phyloP scores from a whole-genome alignment of 2,329 filamentous ascomycete genomes.

The Aspergillus sp. region DNA sequence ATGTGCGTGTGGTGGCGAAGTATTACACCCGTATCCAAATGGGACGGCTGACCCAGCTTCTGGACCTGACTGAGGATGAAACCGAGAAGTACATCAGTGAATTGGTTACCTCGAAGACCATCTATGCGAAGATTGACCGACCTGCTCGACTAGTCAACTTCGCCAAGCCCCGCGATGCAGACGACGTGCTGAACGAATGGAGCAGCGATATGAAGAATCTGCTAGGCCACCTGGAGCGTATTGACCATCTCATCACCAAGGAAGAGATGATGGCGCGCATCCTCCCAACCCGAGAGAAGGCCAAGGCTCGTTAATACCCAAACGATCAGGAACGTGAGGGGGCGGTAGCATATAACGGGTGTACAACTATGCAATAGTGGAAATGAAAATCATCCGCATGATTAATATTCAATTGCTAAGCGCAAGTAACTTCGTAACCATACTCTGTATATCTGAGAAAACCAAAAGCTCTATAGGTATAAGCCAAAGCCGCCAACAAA shows the following conservation, averaged over 20 bases:
- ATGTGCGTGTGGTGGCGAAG: slow-evolving; percentile 94
- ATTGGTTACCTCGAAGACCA: slow-evolving; percentile 94
- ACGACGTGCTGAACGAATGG: slow-evolving; percentile 98
- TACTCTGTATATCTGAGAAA: slow-evolving; percentile 8
- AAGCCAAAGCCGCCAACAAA: not conserved
- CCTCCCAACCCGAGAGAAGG: slow-evolving; percentile 58
- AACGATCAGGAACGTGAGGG: slow-evolving; percentile 1
- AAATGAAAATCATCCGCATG: slow-evolving; percentile 15
- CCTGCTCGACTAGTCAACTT: slow-evolving; percentile 91
- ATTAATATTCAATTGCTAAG: not conserved
- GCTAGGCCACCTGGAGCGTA: slow-evolving; percentile 79
- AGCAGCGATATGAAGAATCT: slow-evolving; percentile 96
- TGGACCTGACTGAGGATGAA: slow-evolving; percentile 91
- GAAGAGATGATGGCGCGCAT: slow-evolving; percentile 99
- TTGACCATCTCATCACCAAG: slow-evolving; percentile 98
- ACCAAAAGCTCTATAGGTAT: slow-evolving; percentile 2
- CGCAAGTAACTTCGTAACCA: not conserved
- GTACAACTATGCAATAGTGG: slow-evolving; percentile 34
- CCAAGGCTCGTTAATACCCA: slow-evolving; percentile 36
- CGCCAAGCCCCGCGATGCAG: slow-evolving; percentile 88
- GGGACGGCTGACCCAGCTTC: slow-evolving; percentile 81
- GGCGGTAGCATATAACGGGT: slow-evolving; percentile 20
- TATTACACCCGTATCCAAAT: slow-evolving; percentile 98
- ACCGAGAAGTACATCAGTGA: slow-evolving; percentile 99
- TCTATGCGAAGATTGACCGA: slow-evolving; percentile 95